Percentiles rank a stretch among this genome's conserved stretches.
Evolutionary conservation across 2,329 filamentous ascomycete genomes (phyloP).

Genomic region (Didymella glomerata): DNA sequence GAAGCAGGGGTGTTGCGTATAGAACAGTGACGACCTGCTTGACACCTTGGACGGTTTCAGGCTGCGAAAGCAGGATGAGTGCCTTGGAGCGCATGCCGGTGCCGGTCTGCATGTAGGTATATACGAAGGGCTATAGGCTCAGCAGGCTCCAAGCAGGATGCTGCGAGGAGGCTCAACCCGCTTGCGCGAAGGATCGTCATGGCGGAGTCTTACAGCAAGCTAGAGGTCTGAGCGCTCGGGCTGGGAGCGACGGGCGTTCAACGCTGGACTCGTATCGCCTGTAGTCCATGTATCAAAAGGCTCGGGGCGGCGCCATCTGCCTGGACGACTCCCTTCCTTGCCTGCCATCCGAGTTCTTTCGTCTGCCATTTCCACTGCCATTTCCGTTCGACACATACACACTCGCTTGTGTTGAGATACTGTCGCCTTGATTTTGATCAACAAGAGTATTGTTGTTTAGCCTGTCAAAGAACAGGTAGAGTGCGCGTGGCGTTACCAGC

Average conservation of each 20-base stretch:
- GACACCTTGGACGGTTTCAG: conserved; percentile 15
- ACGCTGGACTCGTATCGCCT: conserved; percentile 20
- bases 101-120: background rate
- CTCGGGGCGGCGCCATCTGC: conserved; percentile 11
- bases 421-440: conserved; percentile 12
- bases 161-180: conserved; percentile 17
- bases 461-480: conserved; percentile 5
- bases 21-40: conserved; percentile 9
- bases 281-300: conserved; percentile 21
- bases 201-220: conserved; percentile 10
- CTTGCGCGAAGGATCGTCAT: conserved; percentile 17
- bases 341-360: conserved; percentile 10
- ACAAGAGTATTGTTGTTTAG: conserved; percentile 7
- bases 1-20: conserved; percentile 1
- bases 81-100: background rate
- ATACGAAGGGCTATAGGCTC: background rate
- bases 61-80: background rate
- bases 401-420: conserved; percentile 17
- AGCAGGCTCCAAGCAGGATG: conserved; percentile 2
- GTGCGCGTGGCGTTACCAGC: conserved; percentile 22
- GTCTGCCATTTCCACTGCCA: background rate
- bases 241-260: conserved; percentile 20
- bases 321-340: conserved; percentile 14
- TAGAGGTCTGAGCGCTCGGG: conserved; percentile 16
- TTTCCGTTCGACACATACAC: conserved; percentile 5